Evolutionary conservation across 495 filamentous ascomycete genomes (phyloP).

Genomic region (Trichocladium antarcticum): DNA sequence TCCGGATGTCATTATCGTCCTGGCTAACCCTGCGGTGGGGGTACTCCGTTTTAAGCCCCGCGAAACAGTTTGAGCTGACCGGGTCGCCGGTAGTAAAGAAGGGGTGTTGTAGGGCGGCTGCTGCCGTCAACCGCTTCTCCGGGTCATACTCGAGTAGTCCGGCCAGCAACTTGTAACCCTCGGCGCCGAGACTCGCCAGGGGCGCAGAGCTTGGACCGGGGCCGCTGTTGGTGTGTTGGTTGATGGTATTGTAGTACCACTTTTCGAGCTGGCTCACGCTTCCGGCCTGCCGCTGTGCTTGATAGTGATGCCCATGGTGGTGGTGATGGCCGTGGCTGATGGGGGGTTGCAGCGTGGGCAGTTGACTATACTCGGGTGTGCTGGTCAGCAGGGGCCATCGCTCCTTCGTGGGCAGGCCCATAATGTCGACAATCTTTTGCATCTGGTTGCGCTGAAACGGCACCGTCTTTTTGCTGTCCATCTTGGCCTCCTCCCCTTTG

Average conservation of each 20-base stretch:
- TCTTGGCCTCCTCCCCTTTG: conserved; percentile 97
- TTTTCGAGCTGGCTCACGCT: conserved; percentile 39
- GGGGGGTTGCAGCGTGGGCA: conserved; percentile 50
- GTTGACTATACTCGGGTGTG: conserved; percentile 72
- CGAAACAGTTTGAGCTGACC: conserved; percentile 73
- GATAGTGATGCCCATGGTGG: conserved; percentile 36
- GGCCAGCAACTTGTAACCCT: conserved; percentile 71
- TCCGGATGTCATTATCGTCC: conserved; percentile 88
- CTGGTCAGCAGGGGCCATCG: conserved; percentile 70
- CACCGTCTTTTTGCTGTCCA: conserved; percentile 94
- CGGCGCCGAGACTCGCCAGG: conserved; percentile 49
- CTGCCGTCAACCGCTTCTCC: conserved; percentile 72
- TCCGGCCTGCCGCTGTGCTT: conserved; percentile 25
- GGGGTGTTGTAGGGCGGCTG: conserved; percentile 71
- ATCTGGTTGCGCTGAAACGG: conserved; percentile 98
- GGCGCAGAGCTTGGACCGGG: conserved; percentile 22
- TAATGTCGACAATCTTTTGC: conserved; percentile 94
- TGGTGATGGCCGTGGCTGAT: conserved; percentile 35
- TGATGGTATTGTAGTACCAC: conserved; percentile 47
- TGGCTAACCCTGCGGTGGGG: conserved; percentile 80
- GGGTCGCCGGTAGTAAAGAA: conserved; percentile 66
- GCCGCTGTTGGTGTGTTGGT: conserved; percentile 36
- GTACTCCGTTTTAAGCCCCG: conserved; percentile 76
- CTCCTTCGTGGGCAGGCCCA: conserved; percentile 81
- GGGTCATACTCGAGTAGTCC: conserved; percentile 88